Evolutionary conservation across 2,329 filamentous ascomycete species (phyloP), one percentile per base, ranked within the genome.

Genomic region (Alternaria gansuensis): DNA sequence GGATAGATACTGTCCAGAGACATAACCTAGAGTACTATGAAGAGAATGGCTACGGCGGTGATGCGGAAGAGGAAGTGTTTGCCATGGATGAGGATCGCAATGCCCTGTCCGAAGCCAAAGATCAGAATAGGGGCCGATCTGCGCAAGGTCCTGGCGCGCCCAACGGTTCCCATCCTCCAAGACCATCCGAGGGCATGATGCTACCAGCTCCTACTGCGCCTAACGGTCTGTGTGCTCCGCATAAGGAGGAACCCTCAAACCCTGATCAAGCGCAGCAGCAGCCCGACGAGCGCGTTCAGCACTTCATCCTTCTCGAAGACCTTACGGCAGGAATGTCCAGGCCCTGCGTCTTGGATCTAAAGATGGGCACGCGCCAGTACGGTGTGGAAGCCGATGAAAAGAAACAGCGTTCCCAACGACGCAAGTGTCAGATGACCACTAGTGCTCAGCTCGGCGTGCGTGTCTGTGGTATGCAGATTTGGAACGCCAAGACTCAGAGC

Each of bases 311-410:
- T 0, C 82, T 99, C 9, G 95, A 99, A 78, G 95, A 99, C 75
- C 84, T 99, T 46, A 99, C 95, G 1, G 91, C 94, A 2, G 94
- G 94, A 33, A 98, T 99, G 95, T 93, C 92, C 74, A 88, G 91
- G 50, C 95, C 95, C 5, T 98, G 95, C 78, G 96, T 99, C 59
- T 90, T 99, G 77, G 95, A 99, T 75, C 83, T 99, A 62, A 99
- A 99, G 76, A 99, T 99, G 95, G 95, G 95, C 21, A 99, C 95
- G 7, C 89, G 95, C 2, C 95, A 99, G 74, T 98, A 97, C 75
- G 95, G 95, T 7, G 88, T 98, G 11, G 93, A 98, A 67, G 95
- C 95, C 2, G 88, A 86, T 52, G 88, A 92, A 41, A 96, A 96
- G 82, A 99, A 99, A 78, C 91, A 93, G 72, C 88, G 90, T 60